Percentiles rank a stretch among this genome's conserved stretches.
phyloP scores from a whole-genome alignment of 345 rosid genomes.

The Lepidium aucheri region DNA sequence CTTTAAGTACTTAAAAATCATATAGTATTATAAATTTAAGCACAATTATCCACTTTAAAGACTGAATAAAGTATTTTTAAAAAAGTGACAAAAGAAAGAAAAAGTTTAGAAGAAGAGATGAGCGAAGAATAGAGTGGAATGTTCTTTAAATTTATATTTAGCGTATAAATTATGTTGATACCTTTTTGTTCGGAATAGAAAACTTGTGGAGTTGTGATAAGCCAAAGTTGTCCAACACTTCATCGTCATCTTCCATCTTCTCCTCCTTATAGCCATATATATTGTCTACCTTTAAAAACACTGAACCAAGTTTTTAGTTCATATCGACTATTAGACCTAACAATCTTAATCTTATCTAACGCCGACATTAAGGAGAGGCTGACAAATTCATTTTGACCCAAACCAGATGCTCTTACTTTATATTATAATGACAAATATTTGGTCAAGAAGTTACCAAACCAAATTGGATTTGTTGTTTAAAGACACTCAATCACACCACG shows the following conservation, averaged over 20 bases:
- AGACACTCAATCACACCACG: conserved; percentile 18
- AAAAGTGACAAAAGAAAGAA: too few species aligned
- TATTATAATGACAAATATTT: neutral
- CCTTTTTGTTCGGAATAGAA: neutral
- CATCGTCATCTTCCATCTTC: conserved; percentile 29
- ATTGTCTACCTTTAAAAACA: neutral
- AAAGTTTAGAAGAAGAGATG: neutral
- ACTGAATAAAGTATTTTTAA: too few species aligned
- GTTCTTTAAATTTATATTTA: neutral
- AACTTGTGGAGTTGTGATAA: conserved; percentile 27
- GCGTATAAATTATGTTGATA: conserved; percentile 14
- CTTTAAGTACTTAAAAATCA: too few species aligned
- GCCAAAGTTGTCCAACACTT: conserved; percentile 18
- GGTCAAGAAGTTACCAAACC: conserved; percentile 13
- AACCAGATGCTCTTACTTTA: neutral
- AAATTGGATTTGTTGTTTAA: conserved; percentile 13
- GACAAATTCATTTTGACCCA: conserved; percentile 1
- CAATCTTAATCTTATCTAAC: neutral
- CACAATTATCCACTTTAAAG: too few species aligned
- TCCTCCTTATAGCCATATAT: neutral
- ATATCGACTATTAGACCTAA: conserved; percentile 22
- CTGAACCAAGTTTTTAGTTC: conserved; percentile 10
- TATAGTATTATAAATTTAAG: too few species aligned
- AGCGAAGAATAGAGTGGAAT: conserved; percentile 12
- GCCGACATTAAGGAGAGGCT: neutral